Percentiles rank a stretch among this genome's conserved stretches.
These are phyloP conservation scores for Claviceps arundinis DNA, from an alignment of 2,329 filamentous ascomycete genomes.

Conservation along the genomic window DNA sequence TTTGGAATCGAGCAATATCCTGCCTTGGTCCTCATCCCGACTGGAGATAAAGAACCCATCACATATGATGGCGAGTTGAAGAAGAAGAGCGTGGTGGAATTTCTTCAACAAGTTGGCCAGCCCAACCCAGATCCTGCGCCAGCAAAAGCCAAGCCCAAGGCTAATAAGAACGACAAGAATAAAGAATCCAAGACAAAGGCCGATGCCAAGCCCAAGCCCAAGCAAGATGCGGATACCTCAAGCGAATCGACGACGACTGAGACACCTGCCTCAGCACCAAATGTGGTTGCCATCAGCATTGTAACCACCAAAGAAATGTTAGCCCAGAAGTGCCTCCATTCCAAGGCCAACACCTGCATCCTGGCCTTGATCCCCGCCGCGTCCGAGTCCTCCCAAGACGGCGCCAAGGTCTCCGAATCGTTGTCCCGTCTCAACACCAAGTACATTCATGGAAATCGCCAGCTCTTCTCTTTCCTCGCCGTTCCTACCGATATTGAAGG, in stretches of 20 bases:
- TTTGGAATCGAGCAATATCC: slow-evolving; percentile 73
- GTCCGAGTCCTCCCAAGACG: slow-evolving; percentile 30
- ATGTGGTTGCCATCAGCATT: slow-evolving; percentile 50
- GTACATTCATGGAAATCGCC: slow-evolving; percentile 50
- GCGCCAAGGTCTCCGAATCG: slow-evolving; percentile 44
- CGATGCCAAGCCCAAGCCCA: slow-evolving; percentile 20
- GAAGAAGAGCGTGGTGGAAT: slow-evolving; percentile 68
- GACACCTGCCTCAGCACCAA: slow-evolving; percentile 9
- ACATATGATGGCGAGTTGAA: slow-evolving; percentile 74
- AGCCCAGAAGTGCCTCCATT: slow-evolving; percentile 55
- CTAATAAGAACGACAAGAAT: slow-evolving; percentile 17
- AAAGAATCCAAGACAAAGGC: slow-evolving; percentile 14
- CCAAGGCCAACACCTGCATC: slow-evolving; percentile 71
- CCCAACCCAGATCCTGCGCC: slow-evolving; percentile 64
- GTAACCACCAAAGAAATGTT: slow-evolving; percentile 53
- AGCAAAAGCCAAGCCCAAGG: slow-evolving; percentile 23
- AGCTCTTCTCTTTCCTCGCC: slow-evolving; percentile 73
- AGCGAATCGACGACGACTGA: slow-evolving; percentile 17
- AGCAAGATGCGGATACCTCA: slow-evolving; percentile 24
- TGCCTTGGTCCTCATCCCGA: slow-evolving; percentile 65
- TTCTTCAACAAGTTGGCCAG: slow-evolving; percentile 63
- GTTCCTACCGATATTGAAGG: slow-evolving; percentile 40
- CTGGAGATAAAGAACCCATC: slow-evolving; percentile 52
- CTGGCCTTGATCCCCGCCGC: slow-evolving; percentile 56
- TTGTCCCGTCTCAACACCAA: slow-evolving; percentile 67